Evolutionary conservation across 371 early-diverging fungal genomes (phyloP).

Genomic region (Lichtheimia hyalospora): DNA sequence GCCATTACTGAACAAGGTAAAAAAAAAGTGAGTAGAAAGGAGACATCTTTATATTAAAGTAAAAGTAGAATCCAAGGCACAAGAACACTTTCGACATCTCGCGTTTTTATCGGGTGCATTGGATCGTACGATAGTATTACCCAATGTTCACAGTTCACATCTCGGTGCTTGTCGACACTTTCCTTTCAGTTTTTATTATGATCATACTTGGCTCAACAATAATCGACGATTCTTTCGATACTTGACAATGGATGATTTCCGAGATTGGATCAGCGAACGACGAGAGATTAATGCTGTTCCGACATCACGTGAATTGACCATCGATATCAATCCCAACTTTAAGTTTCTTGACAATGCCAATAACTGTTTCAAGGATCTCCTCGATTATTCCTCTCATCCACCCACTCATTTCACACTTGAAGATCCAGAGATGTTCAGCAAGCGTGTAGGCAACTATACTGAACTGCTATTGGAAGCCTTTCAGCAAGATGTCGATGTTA

Average conservation of each 20-base stretch:
- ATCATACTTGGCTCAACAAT: slow-evolving; percentile 15
- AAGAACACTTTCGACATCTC: slow-evolving; percentile 36
- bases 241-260: slow-evolving; percentile 26
- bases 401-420: slow-evolving; percentile 12
- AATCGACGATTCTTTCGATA: slow-evolving; percentile 25
- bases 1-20: slow-evolving; percentile 49
- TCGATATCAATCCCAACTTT: slow-evolving; percentile 33
- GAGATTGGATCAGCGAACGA: slow-evolving; percentile 22
- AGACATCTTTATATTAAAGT: background rate
- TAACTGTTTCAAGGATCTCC: slow-evolving; percentile 22
- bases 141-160: slow-evolving; percentile 32
- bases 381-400: slow-evolving; percentile 16
- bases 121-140: slow-evolving; percentile 33
- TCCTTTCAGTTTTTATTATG: slow-evolving; percentile 32
- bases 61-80: slow-evolving; percentile 36
- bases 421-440: slow-evolving; percentile 19
- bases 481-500: slow-evolving; percentile 27
- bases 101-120: slow-evolving; percentile 29
- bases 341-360: slow-evolving; percentile 25
- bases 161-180: slow-evolving; percentile 27
- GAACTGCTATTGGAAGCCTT: slow-evolving; percentile 17
- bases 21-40: background rate
- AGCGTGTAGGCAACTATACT: slow-evolving; percentile 29
- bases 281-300: slow-evolving; percentile 12
- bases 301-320: slow-evolving; percentile 32